phyloP scores from a whole-genome alignment of 2,329 filamentous ascomycete species.

The Rutstroemia sydowiana region DNA sequence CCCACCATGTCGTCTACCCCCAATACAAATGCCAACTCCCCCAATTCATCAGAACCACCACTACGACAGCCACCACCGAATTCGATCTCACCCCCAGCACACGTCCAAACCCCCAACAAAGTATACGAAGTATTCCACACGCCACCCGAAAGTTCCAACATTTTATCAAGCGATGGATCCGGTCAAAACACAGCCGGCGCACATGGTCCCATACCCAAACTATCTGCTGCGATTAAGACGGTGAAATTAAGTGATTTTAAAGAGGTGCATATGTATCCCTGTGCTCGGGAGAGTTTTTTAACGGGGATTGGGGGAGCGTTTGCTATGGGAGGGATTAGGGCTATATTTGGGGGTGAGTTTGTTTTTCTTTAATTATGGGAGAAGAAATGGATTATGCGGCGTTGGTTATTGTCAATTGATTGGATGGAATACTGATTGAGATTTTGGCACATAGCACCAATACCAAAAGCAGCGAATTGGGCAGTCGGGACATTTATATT shows the following conservation, averaged over 20 bases:
- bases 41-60: too few species aligned
- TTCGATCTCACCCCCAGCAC: slow-evolving; percentile 29
- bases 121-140: slow-evolving; percentile 35
- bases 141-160: slow-evolving; percentile 27
- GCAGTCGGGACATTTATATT: slow-evolving; percentile 71
- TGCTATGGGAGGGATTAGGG: slow-evolving; percentile 64
- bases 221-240: slow-evolving; percentile 58
- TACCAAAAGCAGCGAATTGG: slow-evolving; percentile 72
- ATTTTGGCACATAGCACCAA: slow-evolving; percentile 37
- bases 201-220: slow-evolving; percentile 30
- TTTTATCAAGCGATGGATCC: slow-evolving; percentile 27
- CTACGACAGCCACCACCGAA: slow-evolving; percentile 32
- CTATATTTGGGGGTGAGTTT: slow-evolving; percentile 64
- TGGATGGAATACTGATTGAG: slow-evolving; percentile 1
- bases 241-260: slow-evolving; percentile 64
- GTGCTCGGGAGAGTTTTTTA: slow-evolving; percentile 74
- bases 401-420: not conserved
- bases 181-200: slow-evolving; percentile 30
- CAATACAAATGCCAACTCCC: too few species aligned
- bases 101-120: slow-evolving; percentile 31
- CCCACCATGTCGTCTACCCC: too few species aligned
- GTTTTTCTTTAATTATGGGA: slow-evolving; percentile 6
- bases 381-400: not conserved
- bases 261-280: slow-evolving; percentile 71
- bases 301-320: slow-evolving; percentile 77